Evolutionary conservation across 2,329 filamentous ascomycete species (phyloP).

Genomic region (Pyricularia pennisetigena): DNA sequence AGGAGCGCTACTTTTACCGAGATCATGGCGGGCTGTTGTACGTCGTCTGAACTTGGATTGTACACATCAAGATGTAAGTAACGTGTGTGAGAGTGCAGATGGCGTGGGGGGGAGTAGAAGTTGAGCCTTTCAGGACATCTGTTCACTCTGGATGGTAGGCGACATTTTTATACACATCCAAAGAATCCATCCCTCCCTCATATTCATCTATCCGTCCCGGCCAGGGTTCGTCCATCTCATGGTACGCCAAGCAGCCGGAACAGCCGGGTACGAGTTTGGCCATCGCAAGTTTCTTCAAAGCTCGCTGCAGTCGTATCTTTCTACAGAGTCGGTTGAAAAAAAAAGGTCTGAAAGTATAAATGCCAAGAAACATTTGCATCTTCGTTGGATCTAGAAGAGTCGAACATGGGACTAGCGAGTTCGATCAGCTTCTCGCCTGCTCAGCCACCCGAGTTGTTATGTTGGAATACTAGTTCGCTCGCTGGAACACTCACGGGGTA

Average conservation of each 20-base stretch:
- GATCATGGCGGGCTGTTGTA: not conserved
- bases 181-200: not conserved
- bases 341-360: not conserved
- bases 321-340: not conserved
- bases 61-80: not conserved
- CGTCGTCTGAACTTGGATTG: not conserved
- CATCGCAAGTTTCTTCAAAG: not conserved
- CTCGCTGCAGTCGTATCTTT: not conserved
- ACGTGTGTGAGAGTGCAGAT: not conserved
- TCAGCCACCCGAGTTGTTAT: not conserved
- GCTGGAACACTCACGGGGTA: too few species aligned
- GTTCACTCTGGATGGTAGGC: not conserved
- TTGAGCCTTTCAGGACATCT: too few species aligned
- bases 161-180: not conserved
- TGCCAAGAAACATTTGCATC: not conserved
- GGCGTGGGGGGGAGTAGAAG: not conserved
- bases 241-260: not conserved
- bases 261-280: not conserved
- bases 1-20: not conserved
- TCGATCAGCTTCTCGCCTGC: too few species aligned
- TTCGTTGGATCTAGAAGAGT: not conserved
- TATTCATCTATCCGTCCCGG: not conserved
- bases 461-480: too few species aligned
- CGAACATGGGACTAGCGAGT: not conserved
- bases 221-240: not conserved